Conservation (phyloP, 768 basidiomycete species). For the Rhodotorula graminis region DNA sequence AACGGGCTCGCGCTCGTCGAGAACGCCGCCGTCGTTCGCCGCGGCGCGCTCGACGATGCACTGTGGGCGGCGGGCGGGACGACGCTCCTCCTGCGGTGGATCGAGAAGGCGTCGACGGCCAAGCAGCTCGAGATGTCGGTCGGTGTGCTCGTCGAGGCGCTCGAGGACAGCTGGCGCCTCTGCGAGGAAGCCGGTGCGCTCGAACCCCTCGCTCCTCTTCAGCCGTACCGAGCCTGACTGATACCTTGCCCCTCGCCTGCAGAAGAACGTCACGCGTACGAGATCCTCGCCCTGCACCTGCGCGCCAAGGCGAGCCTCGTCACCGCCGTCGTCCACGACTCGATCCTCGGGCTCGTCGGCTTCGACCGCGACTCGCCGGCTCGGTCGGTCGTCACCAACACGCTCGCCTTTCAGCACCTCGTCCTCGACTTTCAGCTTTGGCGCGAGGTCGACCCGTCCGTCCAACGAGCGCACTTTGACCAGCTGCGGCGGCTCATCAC, state of each 20-base stretch:
- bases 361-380: slow-evolving; percentile 75
- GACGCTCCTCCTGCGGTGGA: slow-evolving; percentile 63
- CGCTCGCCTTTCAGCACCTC: slow-evolving; percentile 72
- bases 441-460: slow-evolving; percentile 64
- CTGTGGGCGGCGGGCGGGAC: slow-evolving; percentile 81
- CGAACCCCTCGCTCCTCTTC: too few species aligned
- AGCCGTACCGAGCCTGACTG: too few species aligned
- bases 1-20: slow-evolving; percentile 13
- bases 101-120: slow-evolving; percentile 69
- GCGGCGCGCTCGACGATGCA: slow-evolving; percentile 61
- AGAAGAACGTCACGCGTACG: slow-evolving; percentile 64
- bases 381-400: slow-evolving; percentile 74
- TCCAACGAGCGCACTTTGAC: slow-evolving; percentile 72
- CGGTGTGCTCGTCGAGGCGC: slow-evolving; percentile 66
- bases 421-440: slow-evolving; percentile 88
- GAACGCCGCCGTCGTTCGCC: not conserved
- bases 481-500: slow-evolving; percentile 73
- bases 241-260: slow-evolving; percentile 57
- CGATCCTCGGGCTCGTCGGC: slow-evolving; percentile 78
- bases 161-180: slow-evolving; percentile 83
- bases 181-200: slow-evolving; percentile 85
- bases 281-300: slow-evolving; percentile 71
- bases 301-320: slow-evolving; percentile 67
- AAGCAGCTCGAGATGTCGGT: slow-evolving; percentile 50
- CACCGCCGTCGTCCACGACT: slow-evolving; percentile 74